Evolutionary conservation across 306 rosid species (phyloP).

Genomic region (Fragaria ananassa): DNA sequence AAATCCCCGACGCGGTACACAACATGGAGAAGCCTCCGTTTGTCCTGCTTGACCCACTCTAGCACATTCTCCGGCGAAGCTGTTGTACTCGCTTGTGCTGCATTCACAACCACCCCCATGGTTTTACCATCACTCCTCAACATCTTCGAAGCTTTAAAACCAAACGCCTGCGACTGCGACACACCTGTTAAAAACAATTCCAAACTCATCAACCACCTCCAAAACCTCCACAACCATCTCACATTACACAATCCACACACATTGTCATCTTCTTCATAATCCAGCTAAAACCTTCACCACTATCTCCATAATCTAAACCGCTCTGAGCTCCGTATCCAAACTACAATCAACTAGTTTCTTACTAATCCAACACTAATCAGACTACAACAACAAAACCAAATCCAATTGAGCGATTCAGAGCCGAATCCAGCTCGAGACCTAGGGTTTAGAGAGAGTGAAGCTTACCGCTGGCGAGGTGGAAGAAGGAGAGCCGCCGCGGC

Average conservation of each 20-base stretch:
- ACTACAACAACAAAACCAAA: background rate
- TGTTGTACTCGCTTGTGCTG: slow-evolving; percentile 47
- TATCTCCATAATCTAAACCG: background rate
- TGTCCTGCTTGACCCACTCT: slow-evolving; percentile 79
- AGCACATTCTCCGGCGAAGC: slow-evolving; percentile 60
- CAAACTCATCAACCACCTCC: slow-evolving; percentile 10
- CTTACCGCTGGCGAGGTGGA: slow-evolving; percentile 41
- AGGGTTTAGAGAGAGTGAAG: slow-evolving; percentile 6
- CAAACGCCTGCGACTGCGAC: slow-evolving; percentile 43
- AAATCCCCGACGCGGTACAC: slow-evolving; percentile 86
- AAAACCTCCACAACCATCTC: slow-evolving; percentile 2
- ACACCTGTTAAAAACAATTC: slow-evolving; percentile 43
- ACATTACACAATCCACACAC: background rate
- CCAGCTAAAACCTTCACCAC: background rate
- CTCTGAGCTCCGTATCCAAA: background rate
- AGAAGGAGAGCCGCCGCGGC: slow-evolving; percentile 40
- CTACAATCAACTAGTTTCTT: background rate
- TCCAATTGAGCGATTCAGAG: background rate
- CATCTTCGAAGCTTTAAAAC: slow-evolving; percentile 49
- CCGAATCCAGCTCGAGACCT: background rate
- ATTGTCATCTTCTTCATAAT: background rate
- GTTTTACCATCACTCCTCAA: slow-evolving; percentile 46
- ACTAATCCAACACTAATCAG: background rate
- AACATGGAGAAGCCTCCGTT: slow-evolving; percentile 72
- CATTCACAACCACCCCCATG: slow-evolving; percentile 39